Evolutionary conservation across 495 filamentous ascomycete species (phyloP), one percentile per base, ranked within the genome.

Genomic region (Parathielavia hyrcaniae): DNA sequence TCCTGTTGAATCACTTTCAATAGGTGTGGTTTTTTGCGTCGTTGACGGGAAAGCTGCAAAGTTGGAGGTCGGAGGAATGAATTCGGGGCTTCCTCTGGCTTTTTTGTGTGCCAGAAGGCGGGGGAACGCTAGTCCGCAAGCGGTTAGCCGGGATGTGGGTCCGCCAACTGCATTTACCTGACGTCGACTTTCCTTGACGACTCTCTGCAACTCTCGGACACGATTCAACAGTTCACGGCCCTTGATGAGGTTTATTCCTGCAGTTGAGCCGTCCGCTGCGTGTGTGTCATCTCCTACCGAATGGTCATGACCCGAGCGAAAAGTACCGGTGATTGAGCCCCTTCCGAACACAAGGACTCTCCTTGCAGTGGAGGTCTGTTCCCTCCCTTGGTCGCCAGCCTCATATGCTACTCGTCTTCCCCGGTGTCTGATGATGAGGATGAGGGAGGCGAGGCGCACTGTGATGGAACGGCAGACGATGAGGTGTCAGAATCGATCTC

Each of bases 21-120:
- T 79, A 83, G 84, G 84, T 86, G 81, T 79, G 84, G 84, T 84
- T 83, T 84, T 50, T 69, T 73, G 73, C 73, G 74, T 77, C 69
- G 53, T 64, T 44, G 62, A 44, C 49, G 60, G 54, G 52, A 61
- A 59, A 58, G 48, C 41, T 59, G 55, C 32, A 4, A 22, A 57
- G 36, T 55, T 53, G 17, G 36, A 36, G 3, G 16, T 32, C 30
- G 9, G 20, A 35, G 14, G 38, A 40, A 34, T 17, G 48, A 61
- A 46, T 61, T 67, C 61, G 53, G 26, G 48, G 38, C 23, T 53
- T 52, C 47, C 2, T n/a, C 19, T 9, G 22, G 19, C 50, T 67
- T 68, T 64, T 65, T 60, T 65, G 64, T 55, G 62, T 39, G 32
- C 36, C 16, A 26, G 41, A 5, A 34, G 13, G 7, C 9, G 20